Percentiles rank a stretch among this genome's conserved stretches.
Evolutionary conservation across 2,329 filamentous ascomycete genomes (phyloP).

Genomic region (Colletotrichum lupini): DNA sequence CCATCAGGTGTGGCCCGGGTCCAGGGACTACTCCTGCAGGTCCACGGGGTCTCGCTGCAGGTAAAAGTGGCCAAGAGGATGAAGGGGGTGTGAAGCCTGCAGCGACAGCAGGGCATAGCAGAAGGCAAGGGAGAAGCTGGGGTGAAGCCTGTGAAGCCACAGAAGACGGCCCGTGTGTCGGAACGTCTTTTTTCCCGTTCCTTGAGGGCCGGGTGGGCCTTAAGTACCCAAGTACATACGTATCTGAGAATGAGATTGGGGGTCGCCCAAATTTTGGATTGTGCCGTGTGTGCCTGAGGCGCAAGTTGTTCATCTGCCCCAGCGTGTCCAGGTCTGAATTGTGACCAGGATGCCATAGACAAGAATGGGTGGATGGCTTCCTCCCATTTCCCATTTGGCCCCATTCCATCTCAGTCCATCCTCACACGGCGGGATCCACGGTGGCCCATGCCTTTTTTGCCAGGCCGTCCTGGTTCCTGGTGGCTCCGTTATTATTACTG

Average conservation of each 20-base stretch:
- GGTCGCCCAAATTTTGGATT: neutral
- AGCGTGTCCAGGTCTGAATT: neutral
- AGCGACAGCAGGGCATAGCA: conserved; percentile 15
- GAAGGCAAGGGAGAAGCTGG: conserved; percentile 10
- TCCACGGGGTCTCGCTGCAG: conserved; percentile 20
- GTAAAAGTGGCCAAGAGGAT: conserved; percentile 10
- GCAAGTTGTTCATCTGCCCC: neutral
- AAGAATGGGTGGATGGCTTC: neutral
- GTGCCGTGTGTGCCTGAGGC: conserved; percentile 4
- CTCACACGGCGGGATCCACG: conserved; percentile 1
- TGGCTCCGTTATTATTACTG: neutral
- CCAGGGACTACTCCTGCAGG: conserved; percentile 31
- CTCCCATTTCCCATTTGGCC: conserved; percentile 19
- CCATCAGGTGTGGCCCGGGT: conserved; percentile 6
- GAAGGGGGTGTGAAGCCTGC: conserved; percentile 15
- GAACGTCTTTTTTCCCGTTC: conserved; percentile 11
- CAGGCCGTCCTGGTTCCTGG: conserved; percentile 4
- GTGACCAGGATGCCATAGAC: neutral
- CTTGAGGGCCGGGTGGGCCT: neutral
- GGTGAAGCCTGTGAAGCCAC: conserved; percentile 10
- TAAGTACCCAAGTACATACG: neutral
- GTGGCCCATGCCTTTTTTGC: conserved; percentile 1
- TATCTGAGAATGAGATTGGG: too few relatives aligned
- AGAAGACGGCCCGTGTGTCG: conserved; percentile 11
- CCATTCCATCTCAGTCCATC: conserved; percentile 17